Evolutionary conservation across 345 rosid species (phyloP), one percentile per base, ranked within the genome.

Genomic region (Bruguiera gymnorhiza): DNA sequence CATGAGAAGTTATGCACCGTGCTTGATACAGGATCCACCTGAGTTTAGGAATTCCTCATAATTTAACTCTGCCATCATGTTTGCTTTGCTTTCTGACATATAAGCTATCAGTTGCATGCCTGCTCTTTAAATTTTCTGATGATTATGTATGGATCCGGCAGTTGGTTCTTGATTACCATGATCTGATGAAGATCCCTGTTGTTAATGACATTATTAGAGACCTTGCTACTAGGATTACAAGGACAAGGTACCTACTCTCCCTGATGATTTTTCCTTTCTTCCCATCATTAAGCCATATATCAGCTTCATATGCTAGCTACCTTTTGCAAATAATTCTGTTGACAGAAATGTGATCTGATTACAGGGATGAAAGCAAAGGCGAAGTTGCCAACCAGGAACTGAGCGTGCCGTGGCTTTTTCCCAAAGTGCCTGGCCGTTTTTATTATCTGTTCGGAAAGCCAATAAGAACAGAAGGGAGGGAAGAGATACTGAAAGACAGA

Each of bases 111-210:
- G 37, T 34, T 34, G 36, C 36, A 6, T 34, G 8, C 52, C 23
- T 63, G 32, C 5, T 50, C 56, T 9, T 65, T 53, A 3, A 8
- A 59, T 65, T 53, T 53, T 53, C 26, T 53, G 57, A 53, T 53
- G 24, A 53, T 53, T 53, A 6, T 53, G 57, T 23, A 53, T 23
- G 57, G 57, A 53, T 53, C n/a, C 3, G 53, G 60, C 84, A 83
- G 84, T 66, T 81, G 16, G 77, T 76, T 65, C 69, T 80, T 61
- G 83, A 80, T 69, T 80, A 72, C 8, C 31, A 80, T 51, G 83
- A 80, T 58, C 71, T 59, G 30, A 72, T 72, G 77, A 72, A 75
- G 69, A 66, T 75, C 66, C 77, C 83, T 60, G 68, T 37, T 52
- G 55, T 76, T 16, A 80, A 59, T 54, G 59, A 52, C 43, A 26